Percentiles rank a stretch among this genome's conserved stretches.
phyloP scores from a whole-genome alignment of 208 protist genomes.

The Phytomonas serpens region DNA sequence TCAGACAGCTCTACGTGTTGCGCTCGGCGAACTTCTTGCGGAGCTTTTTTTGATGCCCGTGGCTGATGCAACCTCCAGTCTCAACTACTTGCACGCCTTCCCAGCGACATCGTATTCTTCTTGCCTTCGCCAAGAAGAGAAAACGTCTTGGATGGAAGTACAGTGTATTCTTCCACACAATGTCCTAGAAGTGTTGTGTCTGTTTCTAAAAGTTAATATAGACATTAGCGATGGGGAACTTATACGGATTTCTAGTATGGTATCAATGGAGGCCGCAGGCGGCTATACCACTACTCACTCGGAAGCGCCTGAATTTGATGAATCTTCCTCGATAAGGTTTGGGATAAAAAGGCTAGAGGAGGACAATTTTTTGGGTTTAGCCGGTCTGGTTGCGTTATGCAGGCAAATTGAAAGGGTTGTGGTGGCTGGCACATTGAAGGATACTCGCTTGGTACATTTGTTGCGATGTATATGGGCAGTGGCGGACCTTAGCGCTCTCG shows the following conservation, averaged over 20 bases:
- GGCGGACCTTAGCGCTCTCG: constrained; percentile 26
- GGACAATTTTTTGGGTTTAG: constrained; percentile 51
- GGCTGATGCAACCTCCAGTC: constrained; percentile 15
- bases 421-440: constrained; percentile 32
- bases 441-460: constrained; percentile 25
- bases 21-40: constrained; percentile 54
- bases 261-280: not conserved
- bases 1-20: constrained; percentile 52
- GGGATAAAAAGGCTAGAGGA: constrained; percentile 14
- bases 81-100: constrained; percentile 15
- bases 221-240: not conserved
- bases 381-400: constrained; percentile 56
- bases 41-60: constrained; percentile 55
- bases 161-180: constrained; percentile 41
- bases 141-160: constrained; percentile 13
- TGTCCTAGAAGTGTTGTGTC: constrained; percentile 51
- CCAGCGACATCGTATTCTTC: constrained; percentile 5
- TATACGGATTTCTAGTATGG: not conserved
- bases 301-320: not conserved
- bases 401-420: constrained; percentile 38
- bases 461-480: constrained; percentile 45
- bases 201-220: constrained; percentile 27
- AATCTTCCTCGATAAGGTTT: not conserved
- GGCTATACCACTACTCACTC: not conserved
- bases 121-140: not conserved